phyloP scores from a whole-genome alignment of 495 filamentous ascomycete genomes.

The Aspergillus bridgeri region DNA sequence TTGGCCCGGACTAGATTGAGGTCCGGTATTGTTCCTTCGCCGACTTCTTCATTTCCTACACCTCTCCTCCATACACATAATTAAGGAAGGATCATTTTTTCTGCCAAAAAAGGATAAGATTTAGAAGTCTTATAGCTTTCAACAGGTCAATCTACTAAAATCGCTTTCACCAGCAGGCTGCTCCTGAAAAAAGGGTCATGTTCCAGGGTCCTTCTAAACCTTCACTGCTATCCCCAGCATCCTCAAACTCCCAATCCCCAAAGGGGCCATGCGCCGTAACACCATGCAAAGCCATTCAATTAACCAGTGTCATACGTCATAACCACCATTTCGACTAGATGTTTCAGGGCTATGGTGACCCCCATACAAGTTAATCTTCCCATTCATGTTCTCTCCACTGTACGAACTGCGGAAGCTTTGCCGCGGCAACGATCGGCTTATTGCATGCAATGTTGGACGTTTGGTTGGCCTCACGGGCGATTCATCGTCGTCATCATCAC shows the following conservation, averaged over 20 bases:
- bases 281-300: constrained; percentile 3
- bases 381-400: constrained; percentile 21
- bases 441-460: constrained; percentile 27
- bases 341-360: constrained; percentile 14
- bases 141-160: too few relatives aligned
- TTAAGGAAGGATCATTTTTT: too few relatives aligned
- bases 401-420: constrained; percentile 24
- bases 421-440: constrained; percentile 17
- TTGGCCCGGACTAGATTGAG: neutral
- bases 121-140: too few relatives aligned
- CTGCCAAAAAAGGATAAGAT: too few relatives aligned
- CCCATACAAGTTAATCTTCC: constrained; percentile 19
- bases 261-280: constrained; percentile 15
- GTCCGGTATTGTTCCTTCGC: too few relatives aligned
- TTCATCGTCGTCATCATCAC: constrained; percentile 71
- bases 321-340: constrained; percentile 8
- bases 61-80: too few relatives aligned
- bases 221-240: neutral
- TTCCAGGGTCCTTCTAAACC: neutral
- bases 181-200: neutral
- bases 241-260: too few relatives aligned
- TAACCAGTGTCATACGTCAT: neutral
- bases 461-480: constrained; percentile 55
- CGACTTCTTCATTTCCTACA: too few relatives aligned
- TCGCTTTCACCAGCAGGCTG: neutral